Evolutionary conservation across 305 asterid genomes (phyloP).

Genomic region (Coffea humblotiana): DNA sequence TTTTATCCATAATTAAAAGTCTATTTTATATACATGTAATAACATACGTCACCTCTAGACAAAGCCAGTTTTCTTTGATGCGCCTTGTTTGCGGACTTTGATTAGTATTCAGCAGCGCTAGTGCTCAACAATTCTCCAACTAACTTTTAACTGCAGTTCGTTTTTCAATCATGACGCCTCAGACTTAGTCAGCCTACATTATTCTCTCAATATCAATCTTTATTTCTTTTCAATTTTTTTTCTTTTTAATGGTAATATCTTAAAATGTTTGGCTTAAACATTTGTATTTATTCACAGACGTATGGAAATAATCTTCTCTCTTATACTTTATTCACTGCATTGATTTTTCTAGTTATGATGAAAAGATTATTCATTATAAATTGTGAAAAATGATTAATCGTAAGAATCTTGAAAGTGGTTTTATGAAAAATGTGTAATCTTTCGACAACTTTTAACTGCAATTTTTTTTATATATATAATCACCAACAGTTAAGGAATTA

Average conservation of each 20-base stretch:
- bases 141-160: constrained; percentile 22
- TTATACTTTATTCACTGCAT: background rate
- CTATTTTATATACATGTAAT: too few relatives aligned
- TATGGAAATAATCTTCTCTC: background rate
- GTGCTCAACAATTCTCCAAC: constrained; percentile 17
- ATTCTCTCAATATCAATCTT: background rate
- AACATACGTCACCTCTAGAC: constrained; percentile 6
- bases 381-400: background rate
- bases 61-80: background rate
- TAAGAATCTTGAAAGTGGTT: background rate
- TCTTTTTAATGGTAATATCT: too few relatives aligned
- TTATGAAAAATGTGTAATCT: background rate
- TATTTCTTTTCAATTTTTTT: background rate
- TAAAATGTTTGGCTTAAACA: background rate
- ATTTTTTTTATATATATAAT: too few relatives aligned
- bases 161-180: constrained; percentile 20
- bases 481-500: background rate
- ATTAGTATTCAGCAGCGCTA: constrained; percentile 11
- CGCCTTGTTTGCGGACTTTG: background rate
- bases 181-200: background rate
- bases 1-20: too few relatives aligned
- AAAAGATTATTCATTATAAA: background rate
- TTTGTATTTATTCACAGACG: background rate
- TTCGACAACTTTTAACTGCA: background rate
- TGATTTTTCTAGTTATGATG: background rate